Evolutionary conservation across 768 basidiomycete species (phyloP).

Genomic region (Lactarius quietus): DNA sequence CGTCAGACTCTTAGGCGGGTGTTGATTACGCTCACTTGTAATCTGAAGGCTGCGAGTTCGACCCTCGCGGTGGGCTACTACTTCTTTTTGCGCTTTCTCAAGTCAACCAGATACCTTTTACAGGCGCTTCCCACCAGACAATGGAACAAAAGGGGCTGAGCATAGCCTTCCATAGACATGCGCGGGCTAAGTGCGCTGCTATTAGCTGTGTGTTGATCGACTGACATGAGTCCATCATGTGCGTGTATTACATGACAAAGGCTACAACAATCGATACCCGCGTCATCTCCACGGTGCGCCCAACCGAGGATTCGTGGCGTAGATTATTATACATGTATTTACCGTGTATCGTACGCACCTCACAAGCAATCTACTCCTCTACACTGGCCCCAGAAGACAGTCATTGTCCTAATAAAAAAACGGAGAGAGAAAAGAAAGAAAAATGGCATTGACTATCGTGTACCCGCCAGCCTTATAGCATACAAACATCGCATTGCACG

Average conservation of each 20-base stretch:
- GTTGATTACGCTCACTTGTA: neutral
- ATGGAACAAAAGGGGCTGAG: neutral
- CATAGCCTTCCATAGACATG: neutral
- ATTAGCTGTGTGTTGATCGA: no score
- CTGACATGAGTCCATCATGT: no score
- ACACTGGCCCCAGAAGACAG: neutral
- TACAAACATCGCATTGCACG: neutral
- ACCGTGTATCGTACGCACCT: neutral
- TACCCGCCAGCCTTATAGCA: neutral
- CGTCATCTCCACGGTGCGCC: neutral
- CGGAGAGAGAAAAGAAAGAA: neutral
- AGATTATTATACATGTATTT: neutral
- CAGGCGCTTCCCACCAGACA: neutral
- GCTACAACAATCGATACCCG: neutral
- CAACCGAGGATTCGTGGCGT: no score
- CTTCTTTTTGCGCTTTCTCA: neutral
- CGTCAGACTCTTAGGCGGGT: slow-evolving; percentile 53
- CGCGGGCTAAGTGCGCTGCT: neutral
- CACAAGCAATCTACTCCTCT: neutral
- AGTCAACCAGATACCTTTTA: no score
- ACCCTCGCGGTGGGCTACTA: slow-evolving; percentile 59
- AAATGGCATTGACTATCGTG: neutral
- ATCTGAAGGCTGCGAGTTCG: slow-evolving; percentile 64
- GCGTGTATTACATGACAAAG: neutral
- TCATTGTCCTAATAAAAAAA: neutral